Base-by-base conservation (phyloP, 192 early-diverging fungal genomes). In the Coemansia sp. region DNA sequence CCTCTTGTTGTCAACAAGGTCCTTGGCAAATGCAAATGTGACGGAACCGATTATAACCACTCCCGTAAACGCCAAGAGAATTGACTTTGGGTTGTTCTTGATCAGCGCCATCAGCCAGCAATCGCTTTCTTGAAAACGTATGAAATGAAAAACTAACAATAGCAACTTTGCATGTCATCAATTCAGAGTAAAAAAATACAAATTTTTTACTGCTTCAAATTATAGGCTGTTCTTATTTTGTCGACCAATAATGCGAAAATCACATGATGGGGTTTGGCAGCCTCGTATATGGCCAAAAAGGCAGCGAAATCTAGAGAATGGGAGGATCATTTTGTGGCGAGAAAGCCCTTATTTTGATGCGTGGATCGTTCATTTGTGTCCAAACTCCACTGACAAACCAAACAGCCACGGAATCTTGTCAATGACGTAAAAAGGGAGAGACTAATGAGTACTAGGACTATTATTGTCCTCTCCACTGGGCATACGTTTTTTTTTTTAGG, bases 11-110 rank as follows among this genome's bases (percentile, higher is more conserved):
- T 68, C 64, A 23, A 82, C 79, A 26, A 76, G 44, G 33, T 82
- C 79, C 52, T 82, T 82, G 20, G 79, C 66, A 46, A 35, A 82
- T 0, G 61, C 74, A 52, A 82, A 82, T 23, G 74, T 65, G 6
- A 46, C 74, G 35, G 69, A 82, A 4, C 79, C 74, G 49, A 76
- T 61, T 10, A 52, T 74, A 38, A 82, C 76, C 23, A 82, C 59
- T 26, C 67, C 79, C 9, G 62, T 46, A 55, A 67, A 82, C 33
- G 74, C 79, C 45, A 76, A 5, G 24, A 82, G 63, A 43, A 82
- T 82, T 43, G 79, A 82, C 58, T 45, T 62, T 52, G 79, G 79
- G 38, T 73, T 82, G 69, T 76, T 76, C 62, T 82, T 82, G 52
- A 82, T 72, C 7, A 76, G 35, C 20, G 70, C 78, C 78, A 81